A percentile compares a stretch with the other conserved stretches of the same genome.
These are phyloP conservation scores for Morella rubra DNA, from an alignment of 306 rosid species.

Conservation along the genomic window DNA sequence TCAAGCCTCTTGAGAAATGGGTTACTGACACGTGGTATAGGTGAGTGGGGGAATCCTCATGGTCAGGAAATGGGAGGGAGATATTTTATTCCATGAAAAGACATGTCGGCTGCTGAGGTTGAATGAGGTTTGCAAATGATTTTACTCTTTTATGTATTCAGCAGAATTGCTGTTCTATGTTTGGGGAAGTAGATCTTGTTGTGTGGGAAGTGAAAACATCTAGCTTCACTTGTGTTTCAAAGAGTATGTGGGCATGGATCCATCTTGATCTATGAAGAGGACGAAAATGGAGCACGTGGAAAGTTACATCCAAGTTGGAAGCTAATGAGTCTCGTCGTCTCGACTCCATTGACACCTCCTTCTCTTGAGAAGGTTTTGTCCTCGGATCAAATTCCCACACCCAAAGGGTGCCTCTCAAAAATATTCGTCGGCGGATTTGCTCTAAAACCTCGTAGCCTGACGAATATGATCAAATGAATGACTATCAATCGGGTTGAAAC, in stretches of 20 bases:
- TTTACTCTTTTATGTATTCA: no score
- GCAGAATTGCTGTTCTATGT: background rate
- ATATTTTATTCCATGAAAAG: background rate
- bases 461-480: background rate
- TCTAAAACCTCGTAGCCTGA: no score
- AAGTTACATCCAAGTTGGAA: background rate
- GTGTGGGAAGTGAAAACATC: slow-evolving; percentile 7
- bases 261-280: background rate
- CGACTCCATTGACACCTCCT: no score
- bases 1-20: background rate
- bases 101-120: background rate
- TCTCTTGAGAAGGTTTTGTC: no score
- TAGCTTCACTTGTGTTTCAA: slow-evolving; percentile 1
- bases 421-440: no score
- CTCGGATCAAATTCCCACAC: no score
- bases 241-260: background rate
- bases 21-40: background rate
- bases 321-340: no score
- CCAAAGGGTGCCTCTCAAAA: no score
- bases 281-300: background rate
- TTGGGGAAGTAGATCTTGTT: slow-evolving; percentile 4
- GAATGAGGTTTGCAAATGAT: background rate
- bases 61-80: background rate
- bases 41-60: background rate
- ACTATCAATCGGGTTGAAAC: background rate